Evolutionary conservation across 1,284 basidiomycete species (phyloP), one percentile per base, ranked within the genome.

Genomic region (Apiotrichum laibachii): DNA sequence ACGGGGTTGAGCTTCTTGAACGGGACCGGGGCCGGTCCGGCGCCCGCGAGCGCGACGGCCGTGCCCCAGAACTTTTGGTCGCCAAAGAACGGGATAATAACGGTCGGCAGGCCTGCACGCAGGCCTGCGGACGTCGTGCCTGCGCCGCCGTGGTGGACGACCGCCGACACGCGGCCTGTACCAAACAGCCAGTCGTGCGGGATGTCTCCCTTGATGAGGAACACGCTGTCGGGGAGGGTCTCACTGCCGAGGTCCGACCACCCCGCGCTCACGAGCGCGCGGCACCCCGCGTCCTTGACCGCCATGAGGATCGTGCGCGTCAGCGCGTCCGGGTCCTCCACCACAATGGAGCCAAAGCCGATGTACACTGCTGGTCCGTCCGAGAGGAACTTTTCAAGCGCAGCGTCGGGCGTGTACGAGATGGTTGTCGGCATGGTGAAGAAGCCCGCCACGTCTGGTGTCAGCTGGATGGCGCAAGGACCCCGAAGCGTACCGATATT

Each of bases 101-200:
- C 82, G 0, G 86, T 87, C 1, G 86, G 86, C 18, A 83, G 72
- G 0, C 86, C 86, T 53, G 85, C 84, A 1, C 82, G 77, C n/a
- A 88, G 72, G 5, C 85, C 85, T 12, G 85, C 83, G 0, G 85
- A 85, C 5, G 85, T 84, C 0, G 85, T 87, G 0, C 86, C 86
- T 4, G 86, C 86, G 21, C 7, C 86, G 5, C 86, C 86, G 66
- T 88, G 86, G 69, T 88, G 86, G 18, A 85, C 84, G 0, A 87
- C 85, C 0, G 85, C 85, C n/a, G 82, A 76, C 1, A 87, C 85
- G 16, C 84, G 74, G 40, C 68, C 69, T 0, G 74, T 68, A 9
- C 82, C 82, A 66, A 87, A 88, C 5, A 88, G 77, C 86, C 86
- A 88, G 70, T 88, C 86, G 69, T 88, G 86, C 0, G 86, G 86